Evolutionary conservation across 2,329 filamentous ascomycete genomes (phyloP).

Genomic region (Teratosphaeria zuluensis): DNA sequence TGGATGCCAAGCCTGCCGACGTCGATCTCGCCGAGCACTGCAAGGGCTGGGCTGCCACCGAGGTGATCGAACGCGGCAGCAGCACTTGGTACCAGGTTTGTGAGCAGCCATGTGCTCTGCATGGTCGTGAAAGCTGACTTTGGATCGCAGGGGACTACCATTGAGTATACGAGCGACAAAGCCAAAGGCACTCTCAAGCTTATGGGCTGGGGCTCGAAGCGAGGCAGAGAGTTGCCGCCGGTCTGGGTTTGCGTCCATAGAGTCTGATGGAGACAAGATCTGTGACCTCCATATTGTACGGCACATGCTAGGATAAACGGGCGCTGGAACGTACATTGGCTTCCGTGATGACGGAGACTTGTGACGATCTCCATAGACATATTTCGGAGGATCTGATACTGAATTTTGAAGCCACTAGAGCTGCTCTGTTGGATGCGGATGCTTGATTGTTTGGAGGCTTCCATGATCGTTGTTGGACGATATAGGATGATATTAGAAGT

Average conservation of each 20-base stretch:
- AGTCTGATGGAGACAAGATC: conserved; percentile 8
- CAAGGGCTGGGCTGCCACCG: conserved; percentile 23
- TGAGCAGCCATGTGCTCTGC: neutral
- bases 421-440: neutral
- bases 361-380: neutral
- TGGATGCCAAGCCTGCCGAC: conserved; percentile 8
- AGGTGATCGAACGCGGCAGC: conserved; percentile 23
- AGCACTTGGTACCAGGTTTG: conserved; percentile 23
- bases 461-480: no score
- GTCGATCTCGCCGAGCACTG: conserved; percentile 5
- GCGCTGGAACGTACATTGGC: neutral
- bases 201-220: conserved; percentile 25
- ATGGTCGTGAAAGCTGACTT: neutral
- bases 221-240: conserved; percentile 21
- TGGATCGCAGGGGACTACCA: conserved; percentile 17
- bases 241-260: conserved; percentile 24
- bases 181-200: conserved; percentile 17
- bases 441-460: neutral
- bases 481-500: no score
- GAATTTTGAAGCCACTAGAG: neutral
- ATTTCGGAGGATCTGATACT: neutral
- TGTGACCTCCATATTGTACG: neutral
- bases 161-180: conserved; percentile 19
- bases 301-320: neutral
- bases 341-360: neutral